Evolutionary conservation across 2,329 filamentous ascomycete species (phyloP).

Genomic region (Ceratocystis albifundus): DNA sequence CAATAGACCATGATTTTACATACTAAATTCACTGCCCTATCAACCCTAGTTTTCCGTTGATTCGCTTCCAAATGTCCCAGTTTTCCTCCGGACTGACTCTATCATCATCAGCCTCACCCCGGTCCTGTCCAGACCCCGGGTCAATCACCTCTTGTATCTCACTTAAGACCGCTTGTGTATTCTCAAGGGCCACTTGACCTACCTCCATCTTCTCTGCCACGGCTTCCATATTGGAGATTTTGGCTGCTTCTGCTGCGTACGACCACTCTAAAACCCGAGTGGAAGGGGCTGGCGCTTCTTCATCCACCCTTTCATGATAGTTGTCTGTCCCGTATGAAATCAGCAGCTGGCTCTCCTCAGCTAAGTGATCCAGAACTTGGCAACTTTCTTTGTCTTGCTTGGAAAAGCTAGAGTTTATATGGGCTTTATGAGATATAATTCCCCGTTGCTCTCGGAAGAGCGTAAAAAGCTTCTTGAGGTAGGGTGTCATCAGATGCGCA

Average conservation of each 20-base stretch:
- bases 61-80: conserved; percentile 39
- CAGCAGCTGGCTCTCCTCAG: conserved; percentile 52
- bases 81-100: conserved; percentile 22
- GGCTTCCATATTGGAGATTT: conserved; percentile 45
- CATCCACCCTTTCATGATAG: neutral
- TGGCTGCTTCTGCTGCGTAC: conserved; percentile 48
- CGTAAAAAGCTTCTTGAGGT: conserved; percentile 42
- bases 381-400: conserved; percentile 42
- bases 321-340: conserved; percentile 39
- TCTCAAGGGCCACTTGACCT: conserved; percentile 45
- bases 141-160: conserved; percentile 42
- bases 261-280: conserved; percentile 46
- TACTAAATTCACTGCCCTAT: conserved; percentile 31
- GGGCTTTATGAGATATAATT: conserved; percentile 46
- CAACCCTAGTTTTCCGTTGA: conserved; percentile 45
- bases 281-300: conserved; percentile 26
- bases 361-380: conserved; percentile 42
- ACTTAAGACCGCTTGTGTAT: conserved; percentile 39
- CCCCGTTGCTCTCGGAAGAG: conserved; percentile 47
- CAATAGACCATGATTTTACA: neutral
- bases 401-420: conserved; percentile 40
- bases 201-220: conserved; percentile 50
- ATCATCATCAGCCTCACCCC: conserved; percentile 20
- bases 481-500: conserved; percentile 43
- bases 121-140: conserved; percentile 26